Percentiles rank a stretch among this genome's conserved stretches.
Evolutionary conservation across 2,329 filamentous ascomycete genomes (phyloP).

Genomic region (Clarireedia homoeocarpa): DNA sequence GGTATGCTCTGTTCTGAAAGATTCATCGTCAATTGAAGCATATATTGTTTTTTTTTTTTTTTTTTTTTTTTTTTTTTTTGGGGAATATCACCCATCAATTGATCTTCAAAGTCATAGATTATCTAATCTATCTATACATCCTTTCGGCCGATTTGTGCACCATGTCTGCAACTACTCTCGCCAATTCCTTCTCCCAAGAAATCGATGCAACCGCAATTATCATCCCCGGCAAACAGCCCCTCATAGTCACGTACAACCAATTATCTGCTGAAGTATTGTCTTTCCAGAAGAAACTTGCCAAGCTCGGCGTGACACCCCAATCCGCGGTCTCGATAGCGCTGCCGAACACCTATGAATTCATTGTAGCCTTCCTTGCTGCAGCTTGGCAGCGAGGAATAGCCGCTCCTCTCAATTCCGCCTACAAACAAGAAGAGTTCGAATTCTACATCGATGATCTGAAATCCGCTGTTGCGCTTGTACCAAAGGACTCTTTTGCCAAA

Average conservation of each 20-base stretch:
- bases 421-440: conserved; percentile 85
- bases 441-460: conserved; percentile 87
- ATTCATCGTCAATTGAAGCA: neutral
- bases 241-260: conserved; percentile 62
- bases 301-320: conserved; percentile 59
- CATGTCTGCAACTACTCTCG: conserved; percentile 39
- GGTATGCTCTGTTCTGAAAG: no score
- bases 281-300: conserved; percentile 73
- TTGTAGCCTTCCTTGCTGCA: conserved; percentile 77
- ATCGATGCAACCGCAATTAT: conserved; percentile 58
- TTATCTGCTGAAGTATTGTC: conserved; percentile 56
- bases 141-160: neutral
- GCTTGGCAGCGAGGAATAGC: conserved; percentile 80
- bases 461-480: conserved; percentile 70
- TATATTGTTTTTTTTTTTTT: neutral
- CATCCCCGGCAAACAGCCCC: conserved; percentile 57
- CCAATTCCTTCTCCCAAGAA: conserved; percentile 46
- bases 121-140: neutral
- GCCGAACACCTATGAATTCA: conserved; percentile 80
- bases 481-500: conserved; percentile 58
- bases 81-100: neutral
- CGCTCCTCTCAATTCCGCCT: conserved; percentile 78
- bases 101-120: neutral
- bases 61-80: neutral
- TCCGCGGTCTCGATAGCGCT: conserved; percentile 76